A percentile compares a stretch with the other conserved stretches of the same genome.
Conservation (phyloP, 768 basidiomycete species). For the Pholiota conissans region DNA sequence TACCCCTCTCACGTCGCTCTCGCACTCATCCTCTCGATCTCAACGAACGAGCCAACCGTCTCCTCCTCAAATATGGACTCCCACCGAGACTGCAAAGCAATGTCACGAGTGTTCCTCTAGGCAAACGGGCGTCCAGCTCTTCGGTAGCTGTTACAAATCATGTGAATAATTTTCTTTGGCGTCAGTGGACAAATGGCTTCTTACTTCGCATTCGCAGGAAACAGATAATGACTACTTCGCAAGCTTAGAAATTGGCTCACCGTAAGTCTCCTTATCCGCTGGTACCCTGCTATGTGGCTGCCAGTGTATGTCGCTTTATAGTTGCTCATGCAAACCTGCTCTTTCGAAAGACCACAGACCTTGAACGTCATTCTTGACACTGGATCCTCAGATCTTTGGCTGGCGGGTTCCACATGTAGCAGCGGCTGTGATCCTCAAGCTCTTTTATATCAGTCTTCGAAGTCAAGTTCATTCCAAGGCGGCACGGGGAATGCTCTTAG, state of each 20-base stretch:
- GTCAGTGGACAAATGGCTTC: neutral
- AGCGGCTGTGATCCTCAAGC: constrained; percentile 34
- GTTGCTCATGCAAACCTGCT: neutral
- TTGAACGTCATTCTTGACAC: constrained; percentile 89
- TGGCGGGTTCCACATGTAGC: constrained; percentile 53
- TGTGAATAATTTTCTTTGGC: neutral
- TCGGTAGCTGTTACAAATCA: neutral
- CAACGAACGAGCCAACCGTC: neutral
- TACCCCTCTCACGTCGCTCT: neutral
- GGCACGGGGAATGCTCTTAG: neutral
- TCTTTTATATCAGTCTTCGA: constrained; percentile 40
- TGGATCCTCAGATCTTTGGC: constrained; percentile 88
- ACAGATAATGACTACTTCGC: constrained; percentile 4
- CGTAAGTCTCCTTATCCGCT: neutral
- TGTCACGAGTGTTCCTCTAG: neutral
- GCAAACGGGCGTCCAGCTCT: neutral
- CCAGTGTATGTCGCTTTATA: too few relatives aligned
- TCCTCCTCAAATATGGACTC: constrained; percentile 1
- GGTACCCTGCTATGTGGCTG: neutral
- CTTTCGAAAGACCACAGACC: constrained; percentile 50
- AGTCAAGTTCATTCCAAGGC: constrained; percentile 21
- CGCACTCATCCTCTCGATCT: neutral
- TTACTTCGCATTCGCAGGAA: neutral
- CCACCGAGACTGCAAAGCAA: neutral
- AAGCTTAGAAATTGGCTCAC: constrained; percentile 4